Percentiles rank a stretch among this genome's conserved stretches.
These are phyloP conservation scores for Neofusicoccum parvum DNA, from an alignment of 2,329 filamentous ascomycete genomes.

Conservation along the genomic window DNA sequence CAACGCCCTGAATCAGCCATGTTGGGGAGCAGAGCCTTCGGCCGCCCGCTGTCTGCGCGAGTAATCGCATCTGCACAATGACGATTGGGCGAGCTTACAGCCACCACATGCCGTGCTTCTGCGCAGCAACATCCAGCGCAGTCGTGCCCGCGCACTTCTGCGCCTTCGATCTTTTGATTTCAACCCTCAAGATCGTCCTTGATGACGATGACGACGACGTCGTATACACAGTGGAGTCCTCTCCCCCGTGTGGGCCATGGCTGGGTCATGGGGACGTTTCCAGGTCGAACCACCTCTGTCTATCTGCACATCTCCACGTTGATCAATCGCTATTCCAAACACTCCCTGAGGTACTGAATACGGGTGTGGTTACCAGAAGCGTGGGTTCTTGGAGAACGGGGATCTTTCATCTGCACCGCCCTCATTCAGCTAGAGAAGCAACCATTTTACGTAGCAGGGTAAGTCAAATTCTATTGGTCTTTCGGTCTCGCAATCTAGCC, in stretches of 20 bases:
- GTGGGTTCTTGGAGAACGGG: too few relatives aligned
- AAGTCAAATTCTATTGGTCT: too few relatives aligned
- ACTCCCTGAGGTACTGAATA: too few relatives aligned
- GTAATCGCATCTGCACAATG: constrained; percentile 12
- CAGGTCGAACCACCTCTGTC: background rate
- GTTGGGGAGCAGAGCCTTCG: background rate
- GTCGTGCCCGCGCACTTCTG: too few relatives aligned
- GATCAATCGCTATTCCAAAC: background rate
- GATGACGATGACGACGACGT: background rate
- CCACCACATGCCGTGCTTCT: background rate
- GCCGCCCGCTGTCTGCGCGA: background rate
- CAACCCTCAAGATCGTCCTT: background rate
- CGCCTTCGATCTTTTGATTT: too few relatives aligned
- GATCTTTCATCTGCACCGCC: too few relatives aligned
- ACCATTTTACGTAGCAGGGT: too few relatives aligned
- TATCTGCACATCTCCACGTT: background rate
- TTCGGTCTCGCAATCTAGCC: too few relatives aligned
- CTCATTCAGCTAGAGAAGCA: too few relatives aligned
- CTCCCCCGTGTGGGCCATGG: background rate
- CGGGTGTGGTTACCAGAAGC: too few relatives aligned
- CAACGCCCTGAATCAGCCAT: background rate
- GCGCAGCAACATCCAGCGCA: background rate
- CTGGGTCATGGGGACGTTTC: background rate
- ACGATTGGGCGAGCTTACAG: constrained; percentile 13
- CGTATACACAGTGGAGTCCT: background rate